Percentiles rank a stretch among this genome's conserved stretches.
Conservation (phyloP, 768 basidiomycete species). For the Tricholoma terreum region DNA sequence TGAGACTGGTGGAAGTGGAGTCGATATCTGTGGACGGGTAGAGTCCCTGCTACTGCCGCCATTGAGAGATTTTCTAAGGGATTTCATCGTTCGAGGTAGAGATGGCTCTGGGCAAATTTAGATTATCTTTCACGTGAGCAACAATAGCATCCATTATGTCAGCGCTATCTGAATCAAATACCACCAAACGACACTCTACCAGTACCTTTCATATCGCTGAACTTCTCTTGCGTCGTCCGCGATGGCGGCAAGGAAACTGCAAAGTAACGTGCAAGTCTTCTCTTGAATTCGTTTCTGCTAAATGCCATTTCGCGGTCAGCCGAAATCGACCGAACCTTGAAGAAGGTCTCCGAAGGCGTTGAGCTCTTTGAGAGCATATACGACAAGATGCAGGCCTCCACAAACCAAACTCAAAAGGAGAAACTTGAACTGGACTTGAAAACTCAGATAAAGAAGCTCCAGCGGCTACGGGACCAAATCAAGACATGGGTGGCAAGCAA, state of each 20-base stretch:
- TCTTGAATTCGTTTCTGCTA: not conserved
- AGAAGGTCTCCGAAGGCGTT: constrained; percentile 95
- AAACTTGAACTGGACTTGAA: constrained; percentile 51
- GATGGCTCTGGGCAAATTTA: constrained; percentile 12
- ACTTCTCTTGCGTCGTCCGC: constrained; percentile 25
- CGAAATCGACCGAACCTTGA: constrained; percentile 97
- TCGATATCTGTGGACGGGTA: constrained; percentile 63
- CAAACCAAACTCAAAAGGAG: constrained; percentile 73
- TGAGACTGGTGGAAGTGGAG: constrained; percentile 64
- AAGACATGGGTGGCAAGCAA: constrained; percentile 98
- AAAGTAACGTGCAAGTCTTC: constrained; percentile 49
- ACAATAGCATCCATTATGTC: constrained; percentile 21
- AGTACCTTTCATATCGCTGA: constrained; percentile 2
- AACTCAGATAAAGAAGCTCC: constrained; percentile 98
- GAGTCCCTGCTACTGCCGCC: constrained; percentile 59
- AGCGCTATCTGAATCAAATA: constrained; percentile 25
- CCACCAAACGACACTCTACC: no score
- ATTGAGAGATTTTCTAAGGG: constrained; percentile 78
- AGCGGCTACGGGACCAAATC: constrained; percentile 97
- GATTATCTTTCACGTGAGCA: constrained; percentile 21
- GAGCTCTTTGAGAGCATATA: constrained; percentile 94
- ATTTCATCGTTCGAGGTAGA: constrained; percentile 59
- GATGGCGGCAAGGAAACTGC: constrained; percentile 91
- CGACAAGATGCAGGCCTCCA: constrained; percentile 96
- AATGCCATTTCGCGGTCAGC: constrained; percentile 46